Percentiles rank a stretch among this genome's conserved stretches.
Conservation (phyloP, 495 filamentous ascomycete species). For the Trichocladium uniseriatum region DNA sequence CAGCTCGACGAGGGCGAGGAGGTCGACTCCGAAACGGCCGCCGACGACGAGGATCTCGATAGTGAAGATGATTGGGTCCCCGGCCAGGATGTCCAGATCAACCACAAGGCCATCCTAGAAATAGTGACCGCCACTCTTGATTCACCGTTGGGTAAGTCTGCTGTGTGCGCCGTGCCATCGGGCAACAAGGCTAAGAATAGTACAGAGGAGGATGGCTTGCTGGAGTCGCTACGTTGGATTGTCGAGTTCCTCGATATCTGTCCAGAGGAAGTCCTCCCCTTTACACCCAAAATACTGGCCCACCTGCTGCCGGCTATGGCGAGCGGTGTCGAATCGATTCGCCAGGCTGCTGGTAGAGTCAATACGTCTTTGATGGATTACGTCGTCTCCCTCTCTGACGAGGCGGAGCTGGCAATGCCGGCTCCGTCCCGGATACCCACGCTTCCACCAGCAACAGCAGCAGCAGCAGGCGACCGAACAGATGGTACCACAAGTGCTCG, state of each 20-base stretch:
- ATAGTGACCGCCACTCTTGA: conserved; percentile 88
- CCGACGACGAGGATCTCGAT: conserved; percentile 48
- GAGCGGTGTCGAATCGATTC: conserved; percentile 78
- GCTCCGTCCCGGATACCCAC: conserved; percentile 39
- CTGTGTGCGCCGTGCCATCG: neutral
- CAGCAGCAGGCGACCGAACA: conserved; percentile 45
- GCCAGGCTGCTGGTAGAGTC: conserved; percentile 77
- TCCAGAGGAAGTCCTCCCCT: conserved; percentile 92
- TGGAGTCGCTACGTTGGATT: conserved; percentile 90
- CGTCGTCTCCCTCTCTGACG: conserved; percentile 82
- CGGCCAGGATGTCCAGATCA: conserved; percentile 92
- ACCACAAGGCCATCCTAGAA: conserved; percentile 82
- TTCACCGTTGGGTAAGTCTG: conserved; percentile 58
- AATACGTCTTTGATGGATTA: conserved; percentile 86
- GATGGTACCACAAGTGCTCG: conserved; percentile 45
- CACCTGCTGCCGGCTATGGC: conserved; percentile 93
- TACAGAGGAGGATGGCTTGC: conserved; percentile 76
- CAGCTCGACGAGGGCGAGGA: conserved; percentile 38
- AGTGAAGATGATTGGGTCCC: conserved; percentile 92
- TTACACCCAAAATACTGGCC: conserved; percentile 82
- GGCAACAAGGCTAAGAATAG: conserved; percentile 11
- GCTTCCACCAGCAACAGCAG: conserved; percentile 28
- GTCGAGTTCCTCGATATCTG: conserved; percentile 95
- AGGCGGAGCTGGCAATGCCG: conserved; percentile 41
- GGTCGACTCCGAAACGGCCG: conserved; percentile 49